Base-by-base conservation (phyloP, 345 rosid genomes). In the Eucalyptus victrix region DNA sequence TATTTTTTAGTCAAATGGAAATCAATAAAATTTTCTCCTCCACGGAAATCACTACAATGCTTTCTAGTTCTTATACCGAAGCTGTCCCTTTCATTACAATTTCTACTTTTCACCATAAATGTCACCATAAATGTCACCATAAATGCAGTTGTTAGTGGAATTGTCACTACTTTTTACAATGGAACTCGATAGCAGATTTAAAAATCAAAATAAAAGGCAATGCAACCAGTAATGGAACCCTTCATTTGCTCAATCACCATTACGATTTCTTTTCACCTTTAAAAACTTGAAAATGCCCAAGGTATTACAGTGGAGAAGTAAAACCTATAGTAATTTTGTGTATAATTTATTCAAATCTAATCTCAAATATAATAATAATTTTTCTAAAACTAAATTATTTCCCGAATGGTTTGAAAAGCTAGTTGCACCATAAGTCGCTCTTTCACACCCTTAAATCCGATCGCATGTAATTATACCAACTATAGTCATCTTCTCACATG, bases 351-450 rank as follows among this genome's bases (percentile, higher is more conserved):
- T 15, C 12, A 67, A 14, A 67, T 15, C 32, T 60, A 67, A 32
- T 67, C 80, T 67, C 42, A 32, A 65, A 15, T 65, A 4, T 65
- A 12, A 32, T 8, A n/a, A 32, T 32, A 67, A 15, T 15, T 18
- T 67, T 67, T 67, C 40, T 67, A 67, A 67, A 67, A 32, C 80
- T 32, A 67, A 67, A 32, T 67, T 67, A 67, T 16, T 2, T 32
- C 0, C 3, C 2, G 0, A n/a, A 8, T 0, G 5, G 40, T 34
- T 15, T 16, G 37, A 65, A 65, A 16, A n/a, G 40, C 23, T n/a
- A n/a, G 3, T n/a, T 69, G 3, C 2, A 4, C 6, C 37, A 16
- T 32, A 9, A 67, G 23, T 30, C 4, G 0, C 13, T 6, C 2
- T 69, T 69, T 56, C 30, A 56, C 19, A 10, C 81, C 81, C 81